phyloP scores from a whole-genome alignment of 257 asterid genomes.

The Primulina eburnea region DNA sequence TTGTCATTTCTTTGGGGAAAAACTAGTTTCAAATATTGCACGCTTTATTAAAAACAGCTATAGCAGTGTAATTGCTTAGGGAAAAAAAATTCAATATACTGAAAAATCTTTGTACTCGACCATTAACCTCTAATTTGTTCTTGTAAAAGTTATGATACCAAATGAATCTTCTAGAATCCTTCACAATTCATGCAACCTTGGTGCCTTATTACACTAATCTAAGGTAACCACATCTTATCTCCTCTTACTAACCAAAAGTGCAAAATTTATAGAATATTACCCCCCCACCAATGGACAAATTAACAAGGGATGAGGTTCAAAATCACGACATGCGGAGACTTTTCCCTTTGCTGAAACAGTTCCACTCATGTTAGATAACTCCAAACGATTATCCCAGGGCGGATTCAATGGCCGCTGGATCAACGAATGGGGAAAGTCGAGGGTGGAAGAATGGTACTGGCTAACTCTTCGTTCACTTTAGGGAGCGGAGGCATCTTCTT shows the following conservation, averaged over 20 bases:
- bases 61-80: too few relatives aligned
- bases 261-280: not conserved
- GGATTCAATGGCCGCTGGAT: not conserved
- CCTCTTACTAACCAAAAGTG: not conserved
- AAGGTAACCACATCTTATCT: too few relatives aligned
- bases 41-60: too few relatives aligned
- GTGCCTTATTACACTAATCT: not conserved
- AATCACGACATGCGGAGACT: not conserved
- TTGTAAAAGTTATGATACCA: not conserved
- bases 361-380: not conserved
- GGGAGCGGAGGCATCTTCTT: conserved; percentile 76
- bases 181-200: not conserved
- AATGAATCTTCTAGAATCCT: not conserved
- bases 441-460: conserved; percentile 60
- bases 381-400: not conserved
- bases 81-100: too few relatives aligned
- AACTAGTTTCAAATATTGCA: too few relatives aligned
- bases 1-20: too few relatives aligned
- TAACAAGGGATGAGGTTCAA: too few relatives aligned
- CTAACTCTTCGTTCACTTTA: conserved; percentile 63
- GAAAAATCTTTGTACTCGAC: not conserved
- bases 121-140: not conserved
- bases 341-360: not conserved
- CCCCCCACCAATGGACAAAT: not conserved
- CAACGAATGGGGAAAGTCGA: conserved; percentile 37